Percentiles rank a stretch among this genome's conserved stretches.
Evolutionary conservation across 495 filamentous ascomycete genomes (phyloP).

Genomic region (Terfezia boudieri): DNA sequence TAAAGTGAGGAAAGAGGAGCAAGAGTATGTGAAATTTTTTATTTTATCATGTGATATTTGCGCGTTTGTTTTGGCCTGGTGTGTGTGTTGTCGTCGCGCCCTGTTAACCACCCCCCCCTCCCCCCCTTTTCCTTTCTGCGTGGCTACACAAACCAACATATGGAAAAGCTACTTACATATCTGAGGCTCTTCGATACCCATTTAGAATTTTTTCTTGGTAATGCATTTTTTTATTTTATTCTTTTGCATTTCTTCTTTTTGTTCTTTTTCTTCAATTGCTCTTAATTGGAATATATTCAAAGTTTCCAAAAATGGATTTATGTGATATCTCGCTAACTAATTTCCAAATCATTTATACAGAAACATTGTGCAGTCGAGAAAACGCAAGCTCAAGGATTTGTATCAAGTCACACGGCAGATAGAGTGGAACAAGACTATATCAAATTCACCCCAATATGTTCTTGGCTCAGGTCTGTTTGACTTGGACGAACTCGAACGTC

Average conservation of each 20-base stretch:
- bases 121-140: too few species aligned
- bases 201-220: too few species aligned
- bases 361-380: constrained; percentile 13
- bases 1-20: not conserved
- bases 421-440: constrained; percentile 9
- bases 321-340: too few species aligned
- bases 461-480: not conserved
- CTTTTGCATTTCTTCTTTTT: too few species aligned
- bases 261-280: too few species aligned
- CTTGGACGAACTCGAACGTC: constrained; percentile 12
- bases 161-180: too few species aligned
- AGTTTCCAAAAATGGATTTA: too few species aligned
- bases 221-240: too few species aligned
- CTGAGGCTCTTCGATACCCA: too few species aligned
- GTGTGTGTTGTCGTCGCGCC: not conserved
- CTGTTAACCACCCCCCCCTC: not conserved
- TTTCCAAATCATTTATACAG: not conserved
- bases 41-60: not conserved
- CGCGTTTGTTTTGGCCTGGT: not conserved
- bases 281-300: too few species aligned
- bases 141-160: not conserved
- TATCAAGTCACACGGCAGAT: constrained; percentile 15
- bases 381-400: constrained; percentile 17
- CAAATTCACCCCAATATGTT: constrained; percentile 1
- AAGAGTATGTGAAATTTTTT: not conserved